Base-by-base conservation (phyloP, 192 early-diverging fungal genomes). In the Coemansia interrupta region DNA sequence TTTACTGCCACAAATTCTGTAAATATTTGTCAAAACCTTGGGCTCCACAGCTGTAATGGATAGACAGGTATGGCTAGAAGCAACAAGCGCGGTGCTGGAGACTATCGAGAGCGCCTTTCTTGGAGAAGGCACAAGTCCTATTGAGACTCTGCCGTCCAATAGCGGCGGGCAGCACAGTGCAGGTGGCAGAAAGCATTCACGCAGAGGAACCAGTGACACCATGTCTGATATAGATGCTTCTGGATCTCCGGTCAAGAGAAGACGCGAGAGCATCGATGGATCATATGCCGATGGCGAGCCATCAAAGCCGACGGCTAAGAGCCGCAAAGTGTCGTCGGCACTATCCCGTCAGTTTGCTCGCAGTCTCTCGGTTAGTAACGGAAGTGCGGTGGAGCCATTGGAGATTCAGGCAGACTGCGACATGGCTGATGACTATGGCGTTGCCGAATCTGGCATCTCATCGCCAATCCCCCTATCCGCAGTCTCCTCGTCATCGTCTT, bases 301-400 rank as follows among this genome's bases (percentile, higher is more conserved):
- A 54, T 6, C 66, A 43, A 64, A 62, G 51, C 65, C 61, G 10
- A 56, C 61, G 5, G 32, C 65, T 24, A 78, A 78, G 30, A 56
- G 60, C 48, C 75, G 75, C 50, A 61, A 67, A 28, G 41, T 78
- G 49, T 56, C 75, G 9, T 50, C 64, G 15, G 66, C 66, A 7
- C 56, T 78, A 30, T 72, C 75, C 1, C 71, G 66, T 58, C 75
- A 72, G 44, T 78, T 78, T 68, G 75, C 75, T 2, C 69, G 75
- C 28, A 78, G 75, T n/a, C 44, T 78, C 28, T 78, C 75, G 6
- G 51, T 78, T 54, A 63, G 50, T 46, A 63, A 57, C 50, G 42
- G 54, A 1, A 50, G 36, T 17, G 53, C 53, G 0, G 53, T 55
- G 12, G 36, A 40, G 20, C 32, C 53, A 10, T n/a, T 18, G 8